Percentiles rank a stretch among this genome's conserved stretches.
Conservation (phyloP, 1,284 basidiomycete species). For the Cutaneotrichosporon dermatis region DNA sequence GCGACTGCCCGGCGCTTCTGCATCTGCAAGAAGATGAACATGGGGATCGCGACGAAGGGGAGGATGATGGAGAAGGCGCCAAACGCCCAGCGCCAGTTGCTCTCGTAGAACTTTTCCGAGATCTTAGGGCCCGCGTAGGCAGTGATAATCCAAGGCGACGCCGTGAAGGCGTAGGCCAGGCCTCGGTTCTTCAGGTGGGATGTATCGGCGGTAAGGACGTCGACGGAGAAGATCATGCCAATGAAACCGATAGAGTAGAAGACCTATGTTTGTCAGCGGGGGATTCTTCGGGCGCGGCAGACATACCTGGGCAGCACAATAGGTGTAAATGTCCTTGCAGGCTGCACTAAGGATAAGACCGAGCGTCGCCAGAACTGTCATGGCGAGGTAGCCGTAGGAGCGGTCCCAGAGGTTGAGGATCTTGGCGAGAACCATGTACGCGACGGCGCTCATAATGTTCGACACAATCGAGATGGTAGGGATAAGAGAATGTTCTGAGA, state of each 20-base stretch:
- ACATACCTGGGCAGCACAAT: conserved; percentile 36
- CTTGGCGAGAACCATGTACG: conserved; percentile 38
- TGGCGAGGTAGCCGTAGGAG: conserved; percentile 28
- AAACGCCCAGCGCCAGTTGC: conserved; percentile 48
- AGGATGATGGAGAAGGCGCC: conserved; percentile 49
- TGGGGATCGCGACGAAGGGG: conserved; percentile 37
- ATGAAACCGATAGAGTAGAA: conserved; percentile 45
- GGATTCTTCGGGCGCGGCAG: too few species aligned
- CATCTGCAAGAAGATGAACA: conserved; percentile 27
- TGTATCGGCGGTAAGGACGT: conserved; percentile 49
- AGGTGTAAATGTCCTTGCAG: conserved; percentile 33
- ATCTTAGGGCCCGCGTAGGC: conserved; percentile 46
- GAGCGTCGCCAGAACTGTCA: conserved; percentile 30
- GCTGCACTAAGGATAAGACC: conserved; percentile 41
- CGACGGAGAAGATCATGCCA: conserved; percentile 46
- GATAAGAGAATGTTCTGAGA: conserved; percentile 37
- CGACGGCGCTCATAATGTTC: conserved; percentile 31
- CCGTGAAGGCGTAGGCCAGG: conserved; percentile 48
- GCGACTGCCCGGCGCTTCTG: conserved; percentile 33
- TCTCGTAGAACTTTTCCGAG: conserved; percentile 33
- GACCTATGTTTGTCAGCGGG: too few species aligned
- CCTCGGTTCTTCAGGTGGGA: conserved; percentile 47
- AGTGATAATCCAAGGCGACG: conserved; percentile 49
- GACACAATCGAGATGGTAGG: conserved; percentile 41
- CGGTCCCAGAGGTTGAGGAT: conserved; percentile 40